Percentiles rank a stretch among this genome's conserved stretches.
Evolutionary conservation across 257 asterid species (phyloP).

Genomic region (Coffea eugenioides): DNA sequence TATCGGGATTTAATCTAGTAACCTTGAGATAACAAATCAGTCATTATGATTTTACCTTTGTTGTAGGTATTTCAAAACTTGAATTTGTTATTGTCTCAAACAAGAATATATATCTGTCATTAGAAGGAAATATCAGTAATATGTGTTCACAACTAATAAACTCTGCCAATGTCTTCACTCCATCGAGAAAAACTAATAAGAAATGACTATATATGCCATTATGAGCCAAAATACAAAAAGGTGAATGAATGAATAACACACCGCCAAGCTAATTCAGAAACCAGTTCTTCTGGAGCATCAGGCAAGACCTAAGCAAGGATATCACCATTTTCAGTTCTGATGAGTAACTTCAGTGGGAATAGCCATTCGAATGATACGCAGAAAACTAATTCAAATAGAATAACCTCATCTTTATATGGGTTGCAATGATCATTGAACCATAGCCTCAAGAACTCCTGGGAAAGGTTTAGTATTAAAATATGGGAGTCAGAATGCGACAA

Average conservation of each 20-base stretch:
- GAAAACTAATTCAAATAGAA: not conserved
- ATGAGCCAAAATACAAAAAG: not conserved
- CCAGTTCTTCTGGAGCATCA: conserved; percentile 87
- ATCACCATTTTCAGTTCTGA: conserved; percentile 16
- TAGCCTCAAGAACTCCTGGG: conserved; percentile 90
- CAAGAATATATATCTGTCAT: conserved; percentile 74
- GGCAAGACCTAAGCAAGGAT: conserved; percentile 65
- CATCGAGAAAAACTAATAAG: not conserved
- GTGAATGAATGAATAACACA: conserved; percentile 15
- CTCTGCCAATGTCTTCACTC: not conserved
- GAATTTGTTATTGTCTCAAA: conserved; percentile 80
- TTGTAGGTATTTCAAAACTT: conserved; percentile 51
- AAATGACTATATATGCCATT: not conserved
- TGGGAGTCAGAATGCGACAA: conserved; percentile 21
- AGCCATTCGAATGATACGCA: not conserved
- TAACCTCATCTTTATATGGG: conserved; percentile 89
- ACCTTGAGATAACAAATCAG: not conserved
- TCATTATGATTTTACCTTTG: conserved; percentile 41
- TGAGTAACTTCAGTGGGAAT: not conserved
- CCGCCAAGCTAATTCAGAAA: conserved; percentile 94
- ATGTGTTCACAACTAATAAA: not conserved
- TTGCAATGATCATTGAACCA: conserved; percentile 92
- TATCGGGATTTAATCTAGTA: conserved; percentile 12
- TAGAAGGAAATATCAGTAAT: conserved; percentile 9
- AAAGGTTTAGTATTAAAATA: conserved; percentile 15